Conservation (phyloP, 768 basidiomycete genomes). For the Hygrophorus pudorinus region DNA sequence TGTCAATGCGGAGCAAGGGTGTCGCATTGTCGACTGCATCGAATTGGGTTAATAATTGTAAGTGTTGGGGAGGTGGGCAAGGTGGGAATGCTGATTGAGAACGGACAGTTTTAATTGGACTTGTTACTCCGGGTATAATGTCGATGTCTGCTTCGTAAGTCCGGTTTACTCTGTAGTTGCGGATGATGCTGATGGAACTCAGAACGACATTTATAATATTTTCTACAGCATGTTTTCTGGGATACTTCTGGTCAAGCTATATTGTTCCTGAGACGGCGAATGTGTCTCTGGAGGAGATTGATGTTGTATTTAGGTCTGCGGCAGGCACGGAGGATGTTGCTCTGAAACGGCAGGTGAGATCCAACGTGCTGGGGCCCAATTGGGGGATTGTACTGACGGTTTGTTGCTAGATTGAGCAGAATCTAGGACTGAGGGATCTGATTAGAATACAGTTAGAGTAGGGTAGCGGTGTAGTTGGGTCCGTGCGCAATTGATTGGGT, state of each 20-base stretch:
- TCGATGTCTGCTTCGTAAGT: conserved; percentile 48
- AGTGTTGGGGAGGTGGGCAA: conserved; percentile 9
- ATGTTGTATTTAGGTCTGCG: conserved; percentile 52
- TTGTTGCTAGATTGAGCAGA: conserved; percentile 41
- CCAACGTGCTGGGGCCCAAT: background rate
- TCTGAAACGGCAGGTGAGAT: conserved; percentile 43
- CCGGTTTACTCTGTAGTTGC: background rate
- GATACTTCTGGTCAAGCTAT: conserved; percentile 63
- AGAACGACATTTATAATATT: conserved; percentile 67
- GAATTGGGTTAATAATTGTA: conserved; percentile 83
- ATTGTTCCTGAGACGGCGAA: conserved; percentile 71
- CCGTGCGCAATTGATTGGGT: conserved; percentile 2
- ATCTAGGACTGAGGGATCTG: conserved; percentile 40
- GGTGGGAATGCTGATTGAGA: background rate
- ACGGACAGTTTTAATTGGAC: conserved; percentile 57
- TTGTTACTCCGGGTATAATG: conserved; percentile 60
- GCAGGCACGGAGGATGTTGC: conserved; percentile 44
- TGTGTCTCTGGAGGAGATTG: conserved; percentile 68
- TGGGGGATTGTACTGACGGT: too few relatives aligned
- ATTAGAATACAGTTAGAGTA: conserved; percentile 19
- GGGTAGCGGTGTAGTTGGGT: background rate
- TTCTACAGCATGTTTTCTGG: conserved; percentile 50
- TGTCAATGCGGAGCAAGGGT: conserved; percentile 71
- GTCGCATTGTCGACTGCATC: conserved; percentile 77
- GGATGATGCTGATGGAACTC: background rate